These are phyloP conservation scores for Melanogaster broomeanus DNA, from an alignment of 768 basidiomycete genomes.

Conservation along the genomic window DNA sequence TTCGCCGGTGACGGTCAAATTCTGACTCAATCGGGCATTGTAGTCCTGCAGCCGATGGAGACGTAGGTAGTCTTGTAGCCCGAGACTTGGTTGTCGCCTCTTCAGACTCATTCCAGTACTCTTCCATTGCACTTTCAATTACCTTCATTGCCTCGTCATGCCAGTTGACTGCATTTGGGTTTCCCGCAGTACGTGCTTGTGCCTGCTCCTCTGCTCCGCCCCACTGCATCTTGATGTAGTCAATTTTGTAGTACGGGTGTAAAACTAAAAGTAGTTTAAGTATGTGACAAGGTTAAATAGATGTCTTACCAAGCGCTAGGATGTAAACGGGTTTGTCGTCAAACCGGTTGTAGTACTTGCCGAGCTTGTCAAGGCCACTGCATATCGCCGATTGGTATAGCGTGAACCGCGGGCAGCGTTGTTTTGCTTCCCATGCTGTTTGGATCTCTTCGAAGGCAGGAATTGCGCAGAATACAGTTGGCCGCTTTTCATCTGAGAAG, in stretches of 20 bases:
- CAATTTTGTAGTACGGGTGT: slow-evolving; percentile 35
- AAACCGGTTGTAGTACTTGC: slow-evolving; percentile 22
- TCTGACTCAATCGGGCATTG: neutral
- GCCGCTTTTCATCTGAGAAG: slow-evolving; percentile 26
- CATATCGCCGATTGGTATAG: slow-evolving; percentile 21
- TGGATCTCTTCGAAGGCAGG: slow-evolving; percentile 30
- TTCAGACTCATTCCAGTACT: neutral
- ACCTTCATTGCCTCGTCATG: slow-evolving; percentile 13
- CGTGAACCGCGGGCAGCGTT: neutral
- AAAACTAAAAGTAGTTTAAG: too few relatives aligned
- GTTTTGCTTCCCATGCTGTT: slow-evolving; percentile 30
- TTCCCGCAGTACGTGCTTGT: slow-evolving; percentile 1
- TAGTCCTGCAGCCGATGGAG: too few relatives aligned
- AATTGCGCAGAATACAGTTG: slow-evolving; percentile 28
- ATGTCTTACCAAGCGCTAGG: slow-evolving; percentile 23
- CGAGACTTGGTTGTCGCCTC: neutral
- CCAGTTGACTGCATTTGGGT: slow-evolving; percentile 14
- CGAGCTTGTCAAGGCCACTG: slow-evolving; percentile 23
- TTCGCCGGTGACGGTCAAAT: neutral
- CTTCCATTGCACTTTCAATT: slow-evolving; percentile 5
- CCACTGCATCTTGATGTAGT: slow-evolving; percentile 28
- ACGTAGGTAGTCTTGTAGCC: too few relatives aligned
- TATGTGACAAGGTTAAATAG: neutral
- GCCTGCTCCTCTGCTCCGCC: slow-evolving; percentile 28
- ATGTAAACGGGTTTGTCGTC: slow-evolving; percentile 13